phyloP scores from a whole-genome alignment of 768 basidiomycete species.

The Mycena vulgaris region DNA sequence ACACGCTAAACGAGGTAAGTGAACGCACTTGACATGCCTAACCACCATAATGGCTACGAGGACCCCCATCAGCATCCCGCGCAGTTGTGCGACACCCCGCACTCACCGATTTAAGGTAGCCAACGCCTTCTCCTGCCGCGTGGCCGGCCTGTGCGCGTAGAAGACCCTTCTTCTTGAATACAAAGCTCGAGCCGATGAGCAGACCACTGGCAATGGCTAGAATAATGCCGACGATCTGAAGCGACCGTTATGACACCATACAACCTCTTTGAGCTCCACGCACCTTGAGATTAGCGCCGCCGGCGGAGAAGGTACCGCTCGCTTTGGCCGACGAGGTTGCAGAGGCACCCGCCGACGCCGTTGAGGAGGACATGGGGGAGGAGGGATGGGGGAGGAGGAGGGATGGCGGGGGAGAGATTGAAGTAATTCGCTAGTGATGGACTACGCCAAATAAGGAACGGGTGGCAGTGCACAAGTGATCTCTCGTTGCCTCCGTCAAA shows the following conservation, averaged over 20 bases:
- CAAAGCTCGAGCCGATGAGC: conserved; percentile 94
- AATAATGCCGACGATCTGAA: conserved; percentile 81
- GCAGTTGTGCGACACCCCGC: conserved; percentile 14
- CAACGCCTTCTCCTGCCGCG: conserved; percentile 87
- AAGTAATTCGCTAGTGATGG: no score
- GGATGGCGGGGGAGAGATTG: neutral
- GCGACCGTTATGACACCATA: conserved; percentile 7
- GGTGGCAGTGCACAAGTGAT: no score
- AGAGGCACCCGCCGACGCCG: conserved; percentile 3
- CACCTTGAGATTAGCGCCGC: conserved; percentile 25
- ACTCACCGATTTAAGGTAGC: conserved; percentile 93
- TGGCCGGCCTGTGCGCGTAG: conserved; percentile 87
- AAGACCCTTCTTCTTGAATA: conserved; percentile 98
- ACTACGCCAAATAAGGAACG: no score
- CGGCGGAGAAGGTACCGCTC: neutral
- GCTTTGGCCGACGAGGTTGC: conserved; percentile 4
- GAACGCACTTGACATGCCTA: conserved; percentile 86
- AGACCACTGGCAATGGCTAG: conserved; percentile 85
- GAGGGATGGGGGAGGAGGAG: neutral
- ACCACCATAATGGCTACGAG: conserved; percentile 89
- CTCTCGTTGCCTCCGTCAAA: no score
- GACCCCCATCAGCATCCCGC: conserved; percentile 29
- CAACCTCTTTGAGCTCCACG: neutral
- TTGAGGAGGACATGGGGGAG: conserved; percentile 14
- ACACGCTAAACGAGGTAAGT: neutral